Evolutionary conservation across 2,329 filamentous ascomycete species (phyloP).

Genomic region (Talaromyces sp.): DNA sequence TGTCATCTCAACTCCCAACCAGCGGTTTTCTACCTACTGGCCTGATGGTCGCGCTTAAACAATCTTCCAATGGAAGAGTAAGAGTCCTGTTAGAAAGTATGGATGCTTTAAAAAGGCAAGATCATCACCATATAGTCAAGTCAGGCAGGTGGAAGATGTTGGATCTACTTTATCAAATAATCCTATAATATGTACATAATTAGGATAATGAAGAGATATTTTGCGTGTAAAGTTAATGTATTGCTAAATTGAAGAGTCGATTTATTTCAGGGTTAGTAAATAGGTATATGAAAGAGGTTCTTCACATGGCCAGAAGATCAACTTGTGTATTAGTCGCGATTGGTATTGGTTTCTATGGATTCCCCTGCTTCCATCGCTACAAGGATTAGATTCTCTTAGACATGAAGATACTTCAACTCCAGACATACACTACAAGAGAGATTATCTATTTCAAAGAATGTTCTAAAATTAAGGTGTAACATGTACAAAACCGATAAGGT

Average conservation of each 20-base stretch:
- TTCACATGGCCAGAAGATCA: too few species aligned
- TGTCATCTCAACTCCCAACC: constrained; percentile 9
- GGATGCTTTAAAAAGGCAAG: neutral
- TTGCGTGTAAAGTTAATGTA: neutral
- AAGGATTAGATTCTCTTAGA: neutral
- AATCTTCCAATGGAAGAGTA: too few species aligned
- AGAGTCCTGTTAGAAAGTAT: neutral
- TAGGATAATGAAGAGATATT: neutral
- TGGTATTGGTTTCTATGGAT: too few species aligned
- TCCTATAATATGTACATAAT: neutral
- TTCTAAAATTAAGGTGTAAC: neutral
- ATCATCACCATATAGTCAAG: neutral
- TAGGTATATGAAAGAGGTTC: neutral
- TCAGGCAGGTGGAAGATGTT: neutral
- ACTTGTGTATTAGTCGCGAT: too few species aligned
- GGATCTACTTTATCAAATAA: neutral
- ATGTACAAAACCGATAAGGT: too few species aligned
- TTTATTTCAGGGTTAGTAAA: neutral
- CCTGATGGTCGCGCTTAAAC: neutral
- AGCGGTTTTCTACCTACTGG: constrained; percentile 10
- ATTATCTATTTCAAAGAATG: neutral
- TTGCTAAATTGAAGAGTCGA: neutral
- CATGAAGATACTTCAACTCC: neutral
- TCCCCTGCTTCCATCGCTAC: neutral
- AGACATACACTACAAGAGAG: neutral